phyloP scores from a whole-genome alignment of 2,329 filamentous ascomycete genomes.

The Atkinsonella hypoxylon region DNA sequence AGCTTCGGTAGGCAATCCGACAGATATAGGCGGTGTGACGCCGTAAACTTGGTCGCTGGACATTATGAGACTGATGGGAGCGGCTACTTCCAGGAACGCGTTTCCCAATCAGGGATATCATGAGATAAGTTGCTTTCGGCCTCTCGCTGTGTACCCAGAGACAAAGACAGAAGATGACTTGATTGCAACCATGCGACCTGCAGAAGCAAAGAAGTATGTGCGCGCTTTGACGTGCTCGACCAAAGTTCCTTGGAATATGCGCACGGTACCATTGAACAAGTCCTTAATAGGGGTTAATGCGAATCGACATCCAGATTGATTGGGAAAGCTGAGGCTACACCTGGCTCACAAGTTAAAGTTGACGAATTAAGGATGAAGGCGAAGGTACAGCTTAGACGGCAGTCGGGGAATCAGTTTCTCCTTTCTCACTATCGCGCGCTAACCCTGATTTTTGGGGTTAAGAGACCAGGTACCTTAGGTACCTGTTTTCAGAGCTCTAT shows the following conservation, averaged over 20 bases:
- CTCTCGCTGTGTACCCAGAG: background rate
- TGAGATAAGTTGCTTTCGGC: background rate
- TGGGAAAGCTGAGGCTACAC: too few species aligned
- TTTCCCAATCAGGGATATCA: background rate
- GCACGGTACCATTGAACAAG: background rate
- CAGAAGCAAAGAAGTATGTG: background rate
- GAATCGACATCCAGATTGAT: too few species aligned
- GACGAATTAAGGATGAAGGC: too few species aligned
- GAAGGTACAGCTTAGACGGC: too few species aligned
- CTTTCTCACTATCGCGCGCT: too few species aligned
- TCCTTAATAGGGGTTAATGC: background rate
- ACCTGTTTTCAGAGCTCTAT: too few species aligned
- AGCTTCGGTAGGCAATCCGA: conserved; percentile 58
- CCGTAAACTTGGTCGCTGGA: conserved; percentile 37
- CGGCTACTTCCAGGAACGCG: background rate
- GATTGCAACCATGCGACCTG: background rate
- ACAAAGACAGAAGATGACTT: background rate
- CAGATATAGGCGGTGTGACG: conserved; percentile 75
- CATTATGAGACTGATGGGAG: conserved; percentile 15
- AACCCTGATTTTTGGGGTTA: too few species aligned
- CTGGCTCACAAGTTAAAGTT: too few species aligned
- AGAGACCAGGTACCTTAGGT: too few species aligned
- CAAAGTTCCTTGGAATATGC: background rate
- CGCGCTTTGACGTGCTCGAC: background rate
- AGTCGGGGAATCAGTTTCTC: too few species aligned